Percentiles rank a stretch among this genome's conserved stretches.
Evolutionary conservation across 2,329 filamentous ascomycete genomes (phyloP).

Genomic region (Trichoderma sp.): DNA sequence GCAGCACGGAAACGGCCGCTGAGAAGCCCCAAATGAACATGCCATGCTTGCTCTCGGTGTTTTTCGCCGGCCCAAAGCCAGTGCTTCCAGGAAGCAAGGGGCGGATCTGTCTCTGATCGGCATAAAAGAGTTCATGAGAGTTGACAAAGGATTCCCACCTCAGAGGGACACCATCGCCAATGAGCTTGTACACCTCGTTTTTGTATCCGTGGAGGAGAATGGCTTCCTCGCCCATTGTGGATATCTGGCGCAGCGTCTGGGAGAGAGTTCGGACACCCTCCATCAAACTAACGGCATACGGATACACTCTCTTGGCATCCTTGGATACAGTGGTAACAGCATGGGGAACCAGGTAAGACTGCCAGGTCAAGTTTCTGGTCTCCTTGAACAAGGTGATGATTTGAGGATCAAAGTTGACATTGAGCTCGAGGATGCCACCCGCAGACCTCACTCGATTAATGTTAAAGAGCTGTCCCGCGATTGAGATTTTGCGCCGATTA

Average conservation of each 20-base stretch:
- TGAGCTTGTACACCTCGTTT: slow-evolving; percentile 80
- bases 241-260: slow-evolving; percentile 81
- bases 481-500: slow-evolving; percentile 81
- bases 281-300: slow-evolving; percentile 96
- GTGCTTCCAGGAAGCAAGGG: slow-evolving; percentile 39
- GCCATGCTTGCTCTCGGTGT: slow-evolving; percentile 85
- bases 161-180: slow-evolving; percentile 82
- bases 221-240: slow-evolving; percentile 80
- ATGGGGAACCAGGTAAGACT: slow-evolving; percentile 91
- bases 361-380: slow-evolving; percentile 91
- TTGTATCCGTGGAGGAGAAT: slow-evolving; percentile 87
- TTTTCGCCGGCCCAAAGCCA: slow-evolving; percentile 47
- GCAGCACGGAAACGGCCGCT: slow-evolving; percentile 78
- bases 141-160: slow-evolving; percentile 98
- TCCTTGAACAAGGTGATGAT: slow-evolving; percentile 99
- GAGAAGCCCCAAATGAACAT: slow-evolving; percentile 96
- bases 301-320: slow-evolving; percentile 97
- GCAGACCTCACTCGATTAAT: slow-evolving; percentile 86
- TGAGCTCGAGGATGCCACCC: slow-evolving; percentile 81
- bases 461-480: slow-evolving; percentile 86
- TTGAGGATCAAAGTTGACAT: slow-evolving; percentile 95
- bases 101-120: slow-evolving; percentile 44
- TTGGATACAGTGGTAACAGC: slow-evolving; percentile 94
- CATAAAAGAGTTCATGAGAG: slow-evolving; percentile 82
- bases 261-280: slow-evolving; percentile 93